Base-by-base conservation (phyloP, 2,329 filamentous ascomycete genomes). In the Orbilia quercus region DNA sequence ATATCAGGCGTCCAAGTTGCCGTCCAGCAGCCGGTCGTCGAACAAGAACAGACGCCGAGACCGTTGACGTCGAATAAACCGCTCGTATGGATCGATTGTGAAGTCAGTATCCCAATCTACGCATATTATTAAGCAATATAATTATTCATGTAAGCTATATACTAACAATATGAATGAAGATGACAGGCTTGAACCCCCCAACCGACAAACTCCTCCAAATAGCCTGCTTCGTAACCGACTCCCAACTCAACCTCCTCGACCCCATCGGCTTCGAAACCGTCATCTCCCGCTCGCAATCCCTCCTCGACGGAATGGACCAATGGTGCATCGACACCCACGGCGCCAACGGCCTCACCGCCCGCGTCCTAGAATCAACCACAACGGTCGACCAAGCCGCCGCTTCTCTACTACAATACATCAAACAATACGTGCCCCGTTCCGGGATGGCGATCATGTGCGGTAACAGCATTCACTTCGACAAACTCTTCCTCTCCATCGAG, bases 381-480 rank as follows among this genome's bases (percentile, higher is more conserved):
- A 92, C 89, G 1, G 85, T 91, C 0, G 85, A 89, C 73, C 82
- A 88, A 78, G 94, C 93, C 0, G 90, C 93, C 5, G 82, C 85
- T 5, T 86, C 84, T 12, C 84, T 99, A 36, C 85, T 97, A 36
- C 84, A 84, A 20, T 98, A 98, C 81, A 89, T 99, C 77, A 85
- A 89, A 77, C 84, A 83, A 74, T 85, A 89, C 78, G 85, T 95
- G 4, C 91, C 92, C 0, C 82, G 89, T 71, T 83, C 84, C 7
- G 84, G 88, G 51, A 86, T 82, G 34, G 94, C 88, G 0, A 81
- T 98, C 66, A 84, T 99, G 42, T 93, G 95, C 0, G 95, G 95
- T 1, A 99, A 96, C 82, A 95, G 90, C 66, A 91, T 99, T 23
- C 94, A 99, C 79, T 91, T 90, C 2, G 95, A 99, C 81, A 88